These are phyloP conservation scores for Angomonas deanei DNA, from an alignment of 208 protist genomes.

Conservation along the genomic window DNA sequence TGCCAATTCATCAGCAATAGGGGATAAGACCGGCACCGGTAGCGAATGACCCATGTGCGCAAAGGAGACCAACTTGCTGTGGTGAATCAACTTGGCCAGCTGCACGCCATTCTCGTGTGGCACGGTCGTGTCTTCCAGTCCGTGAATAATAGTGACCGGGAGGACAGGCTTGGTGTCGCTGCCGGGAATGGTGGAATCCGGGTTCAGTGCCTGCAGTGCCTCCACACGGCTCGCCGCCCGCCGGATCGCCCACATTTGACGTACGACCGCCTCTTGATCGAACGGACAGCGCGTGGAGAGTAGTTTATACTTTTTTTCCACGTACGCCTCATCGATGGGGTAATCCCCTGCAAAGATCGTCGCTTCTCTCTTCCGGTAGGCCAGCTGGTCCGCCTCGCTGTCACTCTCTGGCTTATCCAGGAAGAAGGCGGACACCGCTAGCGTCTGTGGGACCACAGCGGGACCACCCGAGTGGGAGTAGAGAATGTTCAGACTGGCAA, in stretches of 20 bases:
- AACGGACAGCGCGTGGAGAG: constrained; percentile 6
- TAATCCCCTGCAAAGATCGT: not conserved
- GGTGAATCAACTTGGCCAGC: constrained; percentile 29
- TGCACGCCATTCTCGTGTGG: constrained; percentile 52
- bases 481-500: constrained; percentile 41
- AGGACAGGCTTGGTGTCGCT: not conserved
- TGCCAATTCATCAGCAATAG: constrained; percentile 29
- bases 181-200: constrained; percentile 10
- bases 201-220: constrained; percentile 16
- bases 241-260: constrained; percentile 62
- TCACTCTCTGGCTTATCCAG: not conserved
- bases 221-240: constrained; percentile 31
- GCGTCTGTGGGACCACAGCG: constrained; percentile 31
- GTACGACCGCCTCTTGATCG: constrained; percentile 22
- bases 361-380: not conserved
- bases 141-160: constrained; percentile 37
- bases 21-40: constrained; percentile 17
- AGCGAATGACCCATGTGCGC: constrained; percentile 51
- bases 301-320: constrained; percentile 6
- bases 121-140: constrained; percentile 42
- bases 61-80: constrained; percentile 34
- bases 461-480: constrained; percentile 47
- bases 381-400: not conserved
- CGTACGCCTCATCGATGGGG: not conserved
- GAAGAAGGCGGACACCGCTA: constrained; percentile 16